Percentiles rank a stretch among this genome's conserved stretches.
Conservation (phyloP, 495 filamentous ascomycete species). For the Recurvomyces mirabilis region DNA sequence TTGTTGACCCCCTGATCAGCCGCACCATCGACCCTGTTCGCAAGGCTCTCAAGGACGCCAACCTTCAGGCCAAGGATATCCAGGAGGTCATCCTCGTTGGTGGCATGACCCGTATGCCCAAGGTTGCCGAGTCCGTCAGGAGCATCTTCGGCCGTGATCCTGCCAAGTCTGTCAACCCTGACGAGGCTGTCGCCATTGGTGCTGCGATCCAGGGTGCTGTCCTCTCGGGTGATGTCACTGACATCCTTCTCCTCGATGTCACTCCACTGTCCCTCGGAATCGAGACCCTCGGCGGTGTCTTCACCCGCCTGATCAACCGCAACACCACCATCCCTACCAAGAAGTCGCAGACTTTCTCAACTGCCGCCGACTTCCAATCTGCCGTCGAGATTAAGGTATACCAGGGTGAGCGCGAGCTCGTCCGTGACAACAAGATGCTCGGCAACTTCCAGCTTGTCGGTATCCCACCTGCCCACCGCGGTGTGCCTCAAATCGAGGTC, state of each 20-base stretch:
- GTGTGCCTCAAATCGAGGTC: conserved; percentile 95
- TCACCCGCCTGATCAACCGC: conserved; percentile 98
- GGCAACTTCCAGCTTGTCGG: conserved; percentile 99
- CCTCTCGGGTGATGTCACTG: conserved; percentile 90
- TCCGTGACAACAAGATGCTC: conserved; percentile 96
- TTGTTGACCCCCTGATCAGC: conserved; percentile 84
- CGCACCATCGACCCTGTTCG: conserved; percentile 84
- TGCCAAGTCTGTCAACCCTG: conserved; percentile 97
- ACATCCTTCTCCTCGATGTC: conserved; percentile 91
- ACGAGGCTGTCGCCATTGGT: conserved; percentile 97
- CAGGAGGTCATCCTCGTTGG: conserved; percentile 98
- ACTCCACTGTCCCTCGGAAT: conserved; percentile 98
- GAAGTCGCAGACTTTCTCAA: conserved; percentile 98
- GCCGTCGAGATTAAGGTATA: conserved; percentile 99
- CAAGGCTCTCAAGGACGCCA: conserved; percentile 96
- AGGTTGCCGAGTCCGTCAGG: conserved; percentile 96
- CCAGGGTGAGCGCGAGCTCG: conserved; percentile 99
- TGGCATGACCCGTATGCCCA: conserved; percentile 99
- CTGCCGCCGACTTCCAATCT: conserved; percentile 97
- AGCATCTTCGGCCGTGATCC: conserved; percentile 95
- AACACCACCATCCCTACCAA: conserved; percentile 99
- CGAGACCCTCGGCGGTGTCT: conserved; percentile 97
- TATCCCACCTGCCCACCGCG: conserved; percentile 93
- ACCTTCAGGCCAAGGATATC: conserved; percentile 86
- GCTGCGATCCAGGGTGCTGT: conserved; percentile 97